Evolutionary conservation across 768 basidiomycete species (phyloP), one percentile per base, ranked within the genome.

Genomic region (Phaeotremella skinneri): DNA sequence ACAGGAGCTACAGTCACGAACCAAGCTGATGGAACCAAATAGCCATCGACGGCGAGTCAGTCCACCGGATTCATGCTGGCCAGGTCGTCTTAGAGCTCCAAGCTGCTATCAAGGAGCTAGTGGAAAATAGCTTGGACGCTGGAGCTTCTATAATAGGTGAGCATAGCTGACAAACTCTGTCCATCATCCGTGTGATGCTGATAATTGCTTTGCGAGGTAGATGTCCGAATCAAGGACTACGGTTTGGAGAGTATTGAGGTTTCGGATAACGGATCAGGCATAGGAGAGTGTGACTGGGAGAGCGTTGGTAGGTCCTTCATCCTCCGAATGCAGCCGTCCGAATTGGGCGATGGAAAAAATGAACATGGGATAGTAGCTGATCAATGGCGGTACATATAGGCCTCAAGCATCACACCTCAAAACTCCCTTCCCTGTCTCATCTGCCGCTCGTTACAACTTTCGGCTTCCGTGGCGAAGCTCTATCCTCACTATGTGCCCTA

Each of bases 71-170:
- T 54, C 89, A 92, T 0, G 91, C 91, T 1, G 94, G 94, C 1
- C 96, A 98, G 75, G 94, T 98, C 47, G 88, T 98, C 0, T 82
- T 93, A 26, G 91, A 96, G 73, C 83, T 98, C 0, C 91, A 92
- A 73, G 89, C 88, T 0, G 91, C 91, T 1, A 86, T 97, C 58
- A 99, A 98, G 74, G 96, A 99, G 76, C 84, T 98, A 7, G 84
- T 99, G 1, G 96, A 99, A 78, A 99, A 99, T 74, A 89, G 90
- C 58, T 79, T 97, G 27, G 96, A 99, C 75, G 92, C 96, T 0
- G 88, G 88, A 0, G 90, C 92, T 0, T 91, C 88, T 0, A 85
- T 79, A 64, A 84, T 99, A 41, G 93, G 94, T 89, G 45, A 29
- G 85, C 69, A 20, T 13, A 17, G 37, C 23, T 23, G 1, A 21